These are phyloP conservation scores for Suillus alpinus DNA, from an alignment of 768 basidiomycete species.

Conservation along the genomic window DNA sequence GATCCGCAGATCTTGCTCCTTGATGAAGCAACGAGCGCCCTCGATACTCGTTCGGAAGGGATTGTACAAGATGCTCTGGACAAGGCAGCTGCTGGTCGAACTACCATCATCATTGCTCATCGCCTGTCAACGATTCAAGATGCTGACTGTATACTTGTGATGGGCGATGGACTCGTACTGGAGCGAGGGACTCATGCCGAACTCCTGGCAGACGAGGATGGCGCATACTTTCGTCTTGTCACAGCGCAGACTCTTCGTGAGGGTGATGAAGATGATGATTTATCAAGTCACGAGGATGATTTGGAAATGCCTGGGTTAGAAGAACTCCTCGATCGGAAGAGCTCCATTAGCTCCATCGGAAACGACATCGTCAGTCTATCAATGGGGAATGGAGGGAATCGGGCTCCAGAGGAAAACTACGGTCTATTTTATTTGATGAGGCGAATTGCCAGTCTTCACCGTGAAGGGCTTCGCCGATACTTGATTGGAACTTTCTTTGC, in stretches of 20 bases:
- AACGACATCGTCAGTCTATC: slow-evolving; percentile 5
- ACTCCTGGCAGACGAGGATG: slow-evolving; percentile 33
- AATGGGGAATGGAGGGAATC: not conserved
- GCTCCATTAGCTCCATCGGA: slow-evolving; percentile 15
- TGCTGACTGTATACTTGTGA: slow-evolving; percentile 42
- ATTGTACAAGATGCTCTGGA: slow-evolving; percentile 54
- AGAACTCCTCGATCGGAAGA: slow-evolving; percentile 28
- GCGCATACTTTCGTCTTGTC: slow-evolving; percentile 42
- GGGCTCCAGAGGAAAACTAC: slow-evolving; percentile 11
- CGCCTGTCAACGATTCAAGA: slow-evolving; percentile 42
- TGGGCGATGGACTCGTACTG: slow-evolving; percentile 42
- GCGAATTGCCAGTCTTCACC: slow-evolving; percentile 38
- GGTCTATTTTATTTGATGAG: slow-evolving; percentile 36
- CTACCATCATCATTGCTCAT: slow-evolving; percentile 33
- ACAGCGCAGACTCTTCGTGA: slow-evolving; percentile 39
- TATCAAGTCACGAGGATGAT: slow-evolving; percentile 12
- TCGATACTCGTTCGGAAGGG: slow-evolving; percentile 50
- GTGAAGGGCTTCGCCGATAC: slow-evolving; percentile 35
- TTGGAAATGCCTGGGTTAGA: slow-evolving; percentile 25
- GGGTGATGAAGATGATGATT: slow-evolving; percentile 17
- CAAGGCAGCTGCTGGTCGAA: slow-evolving; percentile 42
- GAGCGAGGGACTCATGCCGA: slow-evolving; percentile 43
- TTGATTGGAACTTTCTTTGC: slow-evolving; percentile 34
- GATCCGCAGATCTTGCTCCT: slow-evolving; percentile 47
- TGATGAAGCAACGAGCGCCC: slow-evolving; percentile 48